A percentile compares a stretch with the other conserved stretches of the same genome.
Evolutionary conservation across 768 basidiomycete genomes (phyloP).

Genomic region (Suillus clintonianus): DNA sequence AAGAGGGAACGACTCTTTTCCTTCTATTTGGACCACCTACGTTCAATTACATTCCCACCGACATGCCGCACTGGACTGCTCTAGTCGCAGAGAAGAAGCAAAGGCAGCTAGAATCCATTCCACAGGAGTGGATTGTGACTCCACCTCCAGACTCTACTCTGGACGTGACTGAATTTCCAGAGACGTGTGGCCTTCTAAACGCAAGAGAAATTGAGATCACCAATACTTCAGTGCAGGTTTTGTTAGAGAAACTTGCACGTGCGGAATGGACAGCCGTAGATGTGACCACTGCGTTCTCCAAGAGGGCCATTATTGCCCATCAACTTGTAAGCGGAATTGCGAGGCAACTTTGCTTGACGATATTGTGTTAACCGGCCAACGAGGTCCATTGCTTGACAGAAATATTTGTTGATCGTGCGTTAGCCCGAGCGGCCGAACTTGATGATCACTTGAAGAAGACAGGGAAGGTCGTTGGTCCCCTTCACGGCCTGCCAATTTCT

Average conservation of each 20-base stretch:
- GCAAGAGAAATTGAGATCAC: constrained; percentile 63
- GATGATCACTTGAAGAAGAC: constrained; percentile 63
- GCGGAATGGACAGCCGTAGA: constrained; percentile 63
- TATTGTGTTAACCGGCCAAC: neutral
- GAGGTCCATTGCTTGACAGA: constrained; percentile 84
- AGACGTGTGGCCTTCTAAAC: constrained; percentile 57
- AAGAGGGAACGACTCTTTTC: neutral
- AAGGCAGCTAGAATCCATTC: constrained; percentile 58
- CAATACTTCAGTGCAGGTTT: constrained; percentile 39
- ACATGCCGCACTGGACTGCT: constrained; percentile 45
- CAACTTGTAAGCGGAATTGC: constrained; percentile 54
- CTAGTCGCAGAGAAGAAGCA: constrained; percentile 55
- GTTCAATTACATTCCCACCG: neutral
- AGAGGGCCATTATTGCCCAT: constrained; percentile 78
- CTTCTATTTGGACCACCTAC: neutral
- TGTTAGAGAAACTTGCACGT: constrained; percentile 55
- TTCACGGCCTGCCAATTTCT: constrained; percentile 76
- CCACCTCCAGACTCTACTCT: constrained; percentile 48
- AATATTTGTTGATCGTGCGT: constrained; percentile 73
- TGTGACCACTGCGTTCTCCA: constrained; percentile 73
- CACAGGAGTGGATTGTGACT: constrained; percentile 61
- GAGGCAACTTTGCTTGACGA: neutral
- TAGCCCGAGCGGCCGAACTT: constrained; percentile 62
- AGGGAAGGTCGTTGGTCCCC: constrained; percentile 66
- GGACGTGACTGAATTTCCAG: constrained; percentile 58